phyloP scores from a whole-genome alignment of 2,329 filamentous ascomycete species.

The Penicillium sp. region DNA sequence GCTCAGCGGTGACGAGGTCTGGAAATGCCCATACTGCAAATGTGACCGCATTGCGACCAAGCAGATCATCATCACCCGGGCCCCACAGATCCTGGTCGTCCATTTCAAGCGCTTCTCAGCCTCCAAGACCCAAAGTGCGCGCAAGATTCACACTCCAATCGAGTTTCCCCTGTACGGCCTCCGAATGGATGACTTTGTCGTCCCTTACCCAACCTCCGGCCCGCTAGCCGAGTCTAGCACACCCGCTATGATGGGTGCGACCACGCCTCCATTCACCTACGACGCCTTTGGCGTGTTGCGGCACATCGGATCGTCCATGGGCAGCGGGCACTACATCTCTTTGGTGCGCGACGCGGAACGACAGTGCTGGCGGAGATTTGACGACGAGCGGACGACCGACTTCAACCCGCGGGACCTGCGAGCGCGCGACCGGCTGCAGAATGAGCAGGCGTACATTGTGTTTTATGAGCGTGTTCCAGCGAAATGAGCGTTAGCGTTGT shows the following conservation, averaged over 20 bases:
- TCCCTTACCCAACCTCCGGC: slow-evolving; percentile 48
- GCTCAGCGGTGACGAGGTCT: slow-evolving; percentile 67
- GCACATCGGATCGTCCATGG: slow-evolving; percentile 69
- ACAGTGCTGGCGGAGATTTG: slow-evolving; percentile 62
- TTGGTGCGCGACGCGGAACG: slow-evolving; percentile 64
- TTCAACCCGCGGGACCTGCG: slow-evolving; percentile 58
- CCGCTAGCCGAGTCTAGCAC: slow-evolving; percentile 35
- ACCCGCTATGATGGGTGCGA: slow-evolving; percentile 55
- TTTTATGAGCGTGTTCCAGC: slow-evolving; percentile 60
- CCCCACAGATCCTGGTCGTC: slow-evolving; percentile 77
- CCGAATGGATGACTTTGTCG: slow-evolving; percentile 62
- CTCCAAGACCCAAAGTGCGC: slow-evolving; percentile 56
- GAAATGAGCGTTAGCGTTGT: slow-evolving; percentile 34
- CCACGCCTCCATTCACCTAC: slow-evolving; percentile 67
- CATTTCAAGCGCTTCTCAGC: slow-evolving; percentile 72
- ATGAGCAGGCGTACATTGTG: slow-evolving; percentile 66
- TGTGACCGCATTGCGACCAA: slow-evolving; percentile 67
- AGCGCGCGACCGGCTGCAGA: slow-evolving; percentile 56
- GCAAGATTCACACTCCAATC: slow-evolving; percentile 72
- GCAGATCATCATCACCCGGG: slow-evolving; percentile 72
- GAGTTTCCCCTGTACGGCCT: slow-evolving; percentile 76
- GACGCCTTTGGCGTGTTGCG: slow-evolving; percentile 84
- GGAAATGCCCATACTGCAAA: slow-evolving; percentile 76
- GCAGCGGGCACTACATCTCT: slow-evolving; percentile 78
- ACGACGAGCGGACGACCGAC: slow-evolving; percentile 59